Percentiles rank a stretch among this genome's conserved stretches.
Evolutionary conservation across 148 eudicot genomes (phyloP).

Genomic region (Agrostemma githago): DNA sequence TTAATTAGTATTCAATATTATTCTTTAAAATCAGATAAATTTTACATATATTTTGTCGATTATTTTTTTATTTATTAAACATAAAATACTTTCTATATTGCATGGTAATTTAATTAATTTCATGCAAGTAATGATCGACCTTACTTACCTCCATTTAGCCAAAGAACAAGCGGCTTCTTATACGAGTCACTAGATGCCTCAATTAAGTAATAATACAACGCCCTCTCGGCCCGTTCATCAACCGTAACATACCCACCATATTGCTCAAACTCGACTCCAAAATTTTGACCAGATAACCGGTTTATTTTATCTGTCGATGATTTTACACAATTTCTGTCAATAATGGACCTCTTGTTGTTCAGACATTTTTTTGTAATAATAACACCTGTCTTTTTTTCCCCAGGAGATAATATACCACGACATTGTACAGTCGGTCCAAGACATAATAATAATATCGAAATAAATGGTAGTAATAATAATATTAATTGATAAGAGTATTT

Average conservation of each 20-base stretch:
- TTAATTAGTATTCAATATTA: no score
- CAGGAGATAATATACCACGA: neutral
- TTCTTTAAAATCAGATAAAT: no score
- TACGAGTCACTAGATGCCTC: neutral
- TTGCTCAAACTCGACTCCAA: slow-evolving; percentile 7
- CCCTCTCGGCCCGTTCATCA: slow-evolving; percentile 3
- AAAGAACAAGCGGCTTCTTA: slow-evolving; percentile 11
- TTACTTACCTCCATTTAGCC: slow-evolving; percentile 14
- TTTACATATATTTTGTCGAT: no score
- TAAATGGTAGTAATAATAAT: no score
- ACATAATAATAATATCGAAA: neutral
- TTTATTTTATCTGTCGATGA: neutral
- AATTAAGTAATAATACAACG: slow-evolving; percentile 6
- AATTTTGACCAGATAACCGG: slow-evolving; percentile 2
- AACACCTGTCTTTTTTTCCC: neutral
- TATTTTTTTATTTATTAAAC: no score
- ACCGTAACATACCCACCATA: slow-evolving; percentile 14
- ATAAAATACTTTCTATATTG: no score
- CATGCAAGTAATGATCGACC: no score
- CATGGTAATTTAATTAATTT: no score
- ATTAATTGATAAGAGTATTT: neutral
- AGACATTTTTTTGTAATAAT: neutral
- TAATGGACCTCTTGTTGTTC: slow-evolving; percentile 1
- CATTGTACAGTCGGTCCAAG: neutral
- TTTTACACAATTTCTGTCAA: neutral